These are phyloP conservation scores for Chrysoporthe puriensis DNA, from an alignment of 2,329 filamentous ascomycete genomes.

Conservation along the genomic window DNA sequence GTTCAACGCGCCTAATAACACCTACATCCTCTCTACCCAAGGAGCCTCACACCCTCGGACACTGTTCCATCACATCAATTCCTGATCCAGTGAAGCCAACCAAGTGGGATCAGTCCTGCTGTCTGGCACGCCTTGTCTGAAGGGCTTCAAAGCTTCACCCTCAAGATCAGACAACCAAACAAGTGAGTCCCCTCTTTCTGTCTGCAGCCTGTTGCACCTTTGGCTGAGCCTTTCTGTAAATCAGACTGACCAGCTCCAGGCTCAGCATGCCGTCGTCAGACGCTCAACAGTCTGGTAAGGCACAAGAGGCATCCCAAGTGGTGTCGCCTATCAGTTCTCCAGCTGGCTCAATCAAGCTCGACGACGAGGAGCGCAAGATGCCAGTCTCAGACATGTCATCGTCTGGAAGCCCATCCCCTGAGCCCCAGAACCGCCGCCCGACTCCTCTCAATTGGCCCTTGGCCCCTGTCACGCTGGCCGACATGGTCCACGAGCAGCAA, in stretches of 20 bases:
- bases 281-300: background rate
- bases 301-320: background rate
- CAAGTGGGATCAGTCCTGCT: background rate
- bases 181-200: background rate
- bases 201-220: background rate
- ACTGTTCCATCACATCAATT: background rate
- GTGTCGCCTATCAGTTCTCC: background rate
- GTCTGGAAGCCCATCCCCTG: background rate
- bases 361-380: background rate
- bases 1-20: background rate
- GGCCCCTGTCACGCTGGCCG: background rate
- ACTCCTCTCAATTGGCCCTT: background rate
- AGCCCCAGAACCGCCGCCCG: background rate
- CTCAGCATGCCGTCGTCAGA: background rate
- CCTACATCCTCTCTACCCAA: background rate
- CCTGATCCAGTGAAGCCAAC: no score
- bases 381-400: constrained; percentile 4
- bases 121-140: background rate
- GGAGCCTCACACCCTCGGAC: background rate
- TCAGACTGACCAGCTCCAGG: background rate
- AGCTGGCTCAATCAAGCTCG: background rate
- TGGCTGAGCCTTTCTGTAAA: background rate
- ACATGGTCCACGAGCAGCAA: background rate
- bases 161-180: background rate
- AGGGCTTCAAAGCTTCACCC: background rate